A percentile compares a stretch with the other conserved stretches of the same genome.
Evolutionary conservation across 139 green algal genomes (phyloP).

Genomic region (Micromonas commoda): DNA sequence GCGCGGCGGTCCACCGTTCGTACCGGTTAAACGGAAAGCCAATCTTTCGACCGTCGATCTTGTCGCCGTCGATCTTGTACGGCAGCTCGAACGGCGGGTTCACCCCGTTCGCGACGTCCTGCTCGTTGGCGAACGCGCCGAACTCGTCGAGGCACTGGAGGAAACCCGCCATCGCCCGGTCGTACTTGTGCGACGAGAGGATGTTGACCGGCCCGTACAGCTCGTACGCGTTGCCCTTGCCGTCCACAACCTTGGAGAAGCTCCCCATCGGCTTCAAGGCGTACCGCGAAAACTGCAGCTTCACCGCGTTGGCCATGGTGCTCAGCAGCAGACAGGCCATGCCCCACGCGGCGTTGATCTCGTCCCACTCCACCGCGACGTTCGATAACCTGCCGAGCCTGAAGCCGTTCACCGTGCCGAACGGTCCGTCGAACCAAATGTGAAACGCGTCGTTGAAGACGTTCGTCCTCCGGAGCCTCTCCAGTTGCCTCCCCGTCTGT

Average conservation of each 20-base stretch:
- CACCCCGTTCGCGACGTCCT: constrained; percentile 39
- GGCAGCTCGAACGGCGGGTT: constrained; percentile 66
- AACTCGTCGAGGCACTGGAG: constrained; percentile 81
- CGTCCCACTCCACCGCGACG: constrained; percentile 80
- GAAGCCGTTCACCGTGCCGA: constrained; percentile 63
- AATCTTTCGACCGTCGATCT: constrained; percentile 73
- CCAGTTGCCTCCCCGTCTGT: constrained; percentile 50
- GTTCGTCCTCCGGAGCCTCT: constrained; percentile 65
- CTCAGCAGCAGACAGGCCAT: constrained; percentile 85
- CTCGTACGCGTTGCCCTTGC: constrained; percentile 54
- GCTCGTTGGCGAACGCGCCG: constrained; percentile 52
- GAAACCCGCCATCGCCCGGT: constrained; percentile 72
- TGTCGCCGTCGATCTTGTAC: constrained; percentile 79
- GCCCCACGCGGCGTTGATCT: constrained; percentile 95
- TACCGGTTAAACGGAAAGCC: constrained; percentile 75
- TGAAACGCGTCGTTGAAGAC: constrained; percentile 81
- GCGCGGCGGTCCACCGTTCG: constrained; percentile 82
- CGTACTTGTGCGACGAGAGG: constrained; percentile 69
- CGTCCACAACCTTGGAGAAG: constrained; percentile 72
- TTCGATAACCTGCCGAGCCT: constrained; percentile 59
- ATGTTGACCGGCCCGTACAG: constrained; percentile 85
- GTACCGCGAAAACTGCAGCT: constrained; percentile 46
- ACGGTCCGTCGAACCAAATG: constrained; percentile 59
- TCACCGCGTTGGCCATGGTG: constrained; percentile 76
- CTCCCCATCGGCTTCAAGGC: constrained; percentile 77